Percentiles rank a stretch among this genome's conserved stretches.
Conservation (phyloP, 768 basidiomycete species). For the Mycena vitilis region DNA sequence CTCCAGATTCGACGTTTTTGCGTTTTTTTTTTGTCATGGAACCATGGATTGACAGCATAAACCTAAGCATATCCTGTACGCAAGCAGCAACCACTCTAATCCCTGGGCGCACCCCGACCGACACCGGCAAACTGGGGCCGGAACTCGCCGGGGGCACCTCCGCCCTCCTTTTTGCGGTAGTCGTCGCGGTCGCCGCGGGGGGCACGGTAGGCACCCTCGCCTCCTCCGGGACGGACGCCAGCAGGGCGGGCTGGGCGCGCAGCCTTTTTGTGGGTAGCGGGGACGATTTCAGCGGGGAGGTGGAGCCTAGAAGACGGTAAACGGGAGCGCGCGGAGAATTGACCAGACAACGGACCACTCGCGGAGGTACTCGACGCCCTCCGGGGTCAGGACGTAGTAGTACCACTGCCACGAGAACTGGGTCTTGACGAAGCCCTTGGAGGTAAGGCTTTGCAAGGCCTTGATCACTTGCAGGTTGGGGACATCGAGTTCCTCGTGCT, state of each 20-base stretch:
- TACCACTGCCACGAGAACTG: slow-evolving; percentile 99
- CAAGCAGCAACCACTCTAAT: slow-evolving; percentile 50
- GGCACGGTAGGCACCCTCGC: slow-evolving; percentile 86
- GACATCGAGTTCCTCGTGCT: slow-evolving; percentile 90
- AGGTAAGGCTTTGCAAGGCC: slow-evolving; percentile 76
- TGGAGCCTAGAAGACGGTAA: slow-evolving; percentile 75
- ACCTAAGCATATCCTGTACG: slow-evolving; percentile 25
- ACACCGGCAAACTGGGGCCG: slow-evolving; percentile 90
- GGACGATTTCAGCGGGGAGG: slow-evolving; percentile 95
- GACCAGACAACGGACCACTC: slow-evolving; percentile 69
- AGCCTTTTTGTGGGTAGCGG: slow-evolving; percentile 97
- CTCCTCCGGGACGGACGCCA: slow-evolving; percentile 74
- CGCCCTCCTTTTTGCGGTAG: slow-evolving; percentile 92
- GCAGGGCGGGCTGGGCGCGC: slow-evolving; percentile 89
- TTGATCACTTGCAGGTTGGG: slow-evolving; percentile 80
- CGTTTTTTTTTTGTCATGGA: slow-evolving; percentile 3
- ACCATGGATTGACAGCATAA: slow-evolving; percentile 25
- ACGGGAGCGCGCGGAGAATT: background rate
- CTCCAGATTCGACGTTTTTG: too few relatives aligned
- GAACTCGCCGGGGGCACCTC: slow-evolving; percentile 85
- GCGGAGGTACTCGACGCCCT: slow-evolving; percentile 97
- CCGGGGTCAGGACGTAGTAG: slow-evolving; percentile 97
- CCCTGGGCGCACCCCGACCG: slow-evolving; percentile 87
- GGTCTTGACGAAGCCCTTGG: slow-evolving; percentile 93
- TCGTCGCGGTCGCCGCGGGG: slow-evolving; percentile 92